Base-by-base conservation (phyloP, 148 eudicot species). In the Rhododendron ferrugineum region DNA sequence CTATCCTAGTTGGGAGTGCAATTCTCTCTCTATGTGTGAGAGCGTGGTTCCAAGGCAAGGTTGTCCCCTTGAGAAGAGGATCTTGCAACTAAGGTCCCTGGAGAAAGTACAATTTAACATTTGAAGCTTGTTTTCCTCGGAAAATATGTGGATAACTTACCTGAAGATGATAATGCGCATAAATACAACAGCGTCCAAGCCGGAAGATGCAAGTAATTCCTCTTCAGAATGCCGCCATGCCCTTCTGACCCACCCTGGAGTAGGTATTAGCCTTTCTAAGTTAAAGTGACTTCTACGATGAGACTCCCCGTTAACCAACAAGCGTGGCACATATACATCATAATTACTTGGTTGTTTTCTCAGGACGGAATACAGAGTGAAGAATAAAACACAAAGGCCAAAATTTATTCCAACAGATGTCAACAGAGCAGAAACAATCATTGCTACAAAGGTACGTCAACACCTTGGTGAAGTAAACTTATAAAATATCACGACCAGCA, bases 161-260 rank as follows among this genome's bases (percentile, higher is more conserved):
- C 98, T 87, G 90, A 94, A 92, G 79, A 83, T 88, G 87, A 94
- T 92, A 66, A 92, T 89, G 87, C 96, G 91, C 88, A 90, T 90
- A 58, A 94, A 94, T 64, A 92, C 95, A 6, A 94, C 94, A 76
- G 92, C 98, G 90, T 94, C 98, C 91, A 94, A 88, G 79, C 98
- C 98, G 28, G 94, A 91, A 75, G 89, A 87, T 26, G 95, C 81
- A 64, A 94, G 91, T 79, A 94, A 79, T 8, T 94, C 95, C 11
- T 92, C 92, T 86, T 94, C 95, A 16, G 94, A 89, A 82, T 89
- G 89, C 72, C 89, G 79, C 96, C 94, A 94, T 85, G 96, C 98
- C 84, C 83, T 76, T 87, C 50, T 90, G 68, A 94, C 84, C 98
- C 98, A 94, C 44, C 90, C 91, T 85, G 92, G 91, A 20, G 90